Conservation (phyloP, 2,329 filamentous ascomycete genomes). For the Fusarium acutatum region DNA sequence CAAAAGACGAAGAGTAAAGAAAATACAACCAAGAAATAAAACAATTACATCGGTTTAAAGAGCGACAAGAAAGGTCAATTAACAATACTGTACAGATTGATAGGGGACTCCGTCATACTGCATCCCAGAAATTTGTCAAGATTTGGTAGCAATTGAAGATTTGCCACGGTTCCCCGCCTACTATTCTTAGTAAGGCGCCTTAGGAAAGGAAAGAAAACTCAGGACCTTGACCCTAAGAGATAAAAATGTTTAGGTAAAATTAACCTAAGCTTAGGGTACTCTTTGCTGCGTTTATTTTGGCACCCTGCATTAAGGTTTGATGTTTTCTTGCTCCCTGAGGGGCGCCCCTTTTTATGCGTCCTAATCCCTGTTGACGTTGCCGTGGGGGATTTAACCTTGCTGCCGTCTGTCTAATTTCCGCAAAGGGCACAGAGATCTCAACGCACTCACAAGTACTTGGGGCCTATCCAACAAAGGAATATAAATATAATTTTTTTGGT, state of each 20-base stretch:
- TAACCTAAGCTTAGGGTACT: too few species aligned
- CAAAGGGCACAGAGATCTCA: background rate
- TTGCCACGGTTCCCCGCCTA: slow-evolving; percentile 8
- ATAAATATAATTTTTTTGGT: too few species aligned
- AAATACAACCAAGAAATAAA: background rate
- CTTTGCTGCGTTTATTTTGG: too few species aligned
- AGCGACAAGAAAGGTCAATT: slow-evolving; percentile 21
- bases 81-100: slow-evolving; percentile 2
- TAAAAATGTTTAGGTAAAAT: too few species aligned
- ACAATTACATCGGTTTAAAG: slow-evolving; percentile 31
- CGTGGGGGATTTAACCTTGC: background rate
- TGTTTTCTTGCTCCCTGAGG: too few species aligned
- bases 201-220: too few species aligned
- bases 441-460: background rate
- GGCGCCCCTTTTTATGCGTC: background rate
- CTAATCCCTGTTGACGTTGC: background rate
- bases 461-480: background rate
- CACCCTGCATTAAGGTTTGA: too few species aligned
- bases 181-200: background rate
- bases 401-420: background rate
- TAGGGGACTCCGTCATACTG: background rate
- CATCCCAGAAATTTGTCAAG: slow-evolving; percentile 6
- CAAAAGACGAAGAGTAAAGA: background rate
- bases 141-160: background rate
- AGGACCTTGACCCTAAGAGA: too few species aligned